Evolutionary conservation across 78 protist genomes (phyloP).

Genomic region (Mastigamoeba balamuthi): DNA sequence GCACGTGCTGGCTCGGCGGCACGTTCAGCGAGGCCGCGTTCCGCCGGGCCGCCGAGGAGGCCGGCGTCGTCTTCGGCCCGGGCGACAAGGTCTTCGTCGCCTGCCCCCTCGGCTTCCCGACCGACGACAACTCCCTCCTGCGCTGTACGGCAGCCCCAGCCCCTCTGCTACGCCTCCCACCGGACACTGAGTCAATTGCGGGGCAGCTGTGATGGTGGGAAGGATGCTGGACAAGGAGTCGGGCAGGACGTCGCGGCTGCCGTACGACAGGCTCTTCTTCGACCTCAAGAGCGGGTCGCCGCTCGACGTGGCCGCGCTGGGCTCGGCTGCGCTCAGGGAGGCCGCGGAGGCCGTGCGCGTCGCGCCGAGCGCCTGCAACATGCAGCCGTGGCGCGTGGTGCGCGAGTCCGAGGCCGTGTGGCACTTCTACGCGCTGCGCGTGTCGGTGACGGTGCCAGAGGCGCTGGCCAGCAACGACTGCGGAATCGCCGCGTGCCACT

Average conservation of each 20-base stretch:
- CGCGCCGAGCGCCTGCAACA: background rate
- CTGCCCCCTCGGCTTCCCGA: background rate
- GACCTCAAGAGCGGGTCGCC: background rate
- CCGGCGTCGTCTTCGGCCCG: too few species aligned
- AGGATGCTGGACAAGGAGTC: too few species aligned
- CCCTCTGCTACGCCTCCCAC: background rate
- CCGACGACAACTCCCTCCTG: background rate
- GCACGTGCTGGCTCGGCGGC: background rate
- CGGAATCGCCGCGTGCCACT: background rate
- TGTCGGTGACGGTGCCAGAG: background rate
- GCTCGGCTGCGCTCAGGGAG: background rate
- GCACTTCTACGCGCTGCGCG: background rate
- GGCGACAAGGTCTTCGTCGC: background rate
- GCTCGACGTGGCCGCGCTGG: background rate
- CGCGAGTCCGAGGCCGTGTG: background rate
- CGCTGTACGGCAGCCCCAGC: background rate
- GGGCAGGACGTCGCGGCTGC: background rate
- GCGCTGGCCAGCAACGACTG: background rate
- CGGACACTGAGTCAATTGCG: too few species aligned
- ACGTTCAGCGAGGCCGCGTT: background rate
- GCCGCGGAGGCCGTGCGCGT: background rate
- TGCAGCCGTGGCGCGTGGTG: background rate
- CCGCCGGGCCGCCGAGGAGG: too few species aligned
- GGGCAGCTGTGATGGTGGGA: too few species aligned
- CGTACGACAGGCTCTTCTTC: background rate